Conservation (phyloP, 306 rosid species). For the Glycine latifolia region DNA sequence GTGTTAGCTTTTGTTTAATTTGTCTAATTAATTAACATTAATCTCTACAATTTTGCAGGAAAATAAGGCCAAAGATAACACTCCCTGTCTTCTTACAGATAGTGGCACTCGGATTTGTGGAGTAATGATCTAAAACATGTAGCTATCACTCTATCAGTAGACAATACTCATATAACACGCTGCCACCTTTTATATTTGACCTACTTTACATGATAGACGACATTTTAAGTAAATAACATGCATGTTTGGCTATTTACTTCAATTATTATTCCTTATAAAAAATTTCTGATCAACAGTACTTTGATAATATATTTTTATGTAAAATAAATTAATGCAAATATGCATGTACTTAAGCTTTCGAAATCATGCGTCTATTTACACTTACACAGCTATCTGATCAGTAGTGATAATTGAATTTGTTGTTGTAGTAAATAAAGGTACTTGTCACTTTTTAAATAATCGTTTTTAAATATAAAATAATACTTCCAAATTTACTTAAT, state of each 20-base stretch:
- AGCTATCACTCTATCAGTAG: background rate
- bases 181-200: background rate
- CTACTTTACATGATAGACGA: background rate
- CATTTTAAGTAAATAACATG: background rate
- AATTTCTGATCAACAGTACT: background rate
- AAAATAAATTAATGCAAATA: background rate
- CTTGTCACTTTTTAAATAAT: no score
- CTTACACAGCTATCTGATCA: background rate
- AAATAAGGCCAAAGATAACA: slow-evolving; percentile 78
- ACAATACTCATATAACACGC: background rate
- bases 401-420: background rate
- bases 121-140: slow-evolving; percentile 55
- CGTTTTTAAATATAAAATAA: no score
- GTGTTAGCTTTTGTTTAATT: background rate
- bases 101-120: slow-evolving; percentile 68
- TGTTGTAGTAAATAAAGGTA: background rate
- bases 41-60: slow-evolving; percentile 55
- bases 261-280: background rate
- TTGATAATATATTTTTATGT: background rate
- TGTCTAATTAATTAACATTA: background rate
- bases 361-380: background rate
- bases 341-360: background rate
- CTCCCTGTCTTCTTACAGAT: slow-evolving; percentile 59
- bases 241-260: no score
- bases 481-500: no score